A percentile compares a stretch with the other conserved stretches of the same genome.
phyloP scores from a whole-genome alignment of 2,329 filamentous ascomycete genomes.

The Aspergillus sp. region DNA sequence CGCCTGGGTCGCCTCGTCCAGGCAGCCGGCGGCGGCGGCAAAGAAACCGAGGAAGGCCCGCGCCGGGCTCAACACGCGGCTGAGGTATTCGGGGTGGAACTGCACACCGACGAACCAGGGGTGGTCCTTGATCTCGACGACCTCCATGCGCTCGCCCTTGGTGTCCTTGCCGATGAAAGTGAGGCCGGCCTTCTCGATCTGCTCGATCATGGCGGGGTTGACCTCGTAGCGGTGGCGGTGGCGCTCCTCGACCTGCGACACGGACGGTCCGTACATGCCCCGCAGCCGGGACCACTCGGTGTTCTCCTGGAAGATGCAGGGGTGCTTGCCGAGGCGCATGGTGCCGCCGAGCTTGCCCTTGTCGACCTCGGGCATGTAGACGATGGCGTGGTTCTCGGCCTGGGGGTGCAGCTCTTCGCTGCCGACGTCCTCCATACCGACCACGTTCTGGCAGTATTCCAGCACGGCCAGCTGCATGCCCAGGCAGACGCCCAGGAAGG shows the following conservation, averaged over 20 bases:
- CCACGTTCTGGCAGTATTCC: constrained; percentile 78
- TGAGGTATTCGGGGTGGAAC: constrained; percentile 84
- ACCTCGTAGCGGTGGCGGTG: constrained; percentile 91
- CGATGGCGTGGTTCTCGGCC: constrained; percentile 68
- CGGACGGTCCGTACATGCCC: constrained; percentile 62
- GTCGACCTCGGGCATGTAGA: constrained; percentile 90
- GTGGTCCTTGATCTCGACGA: constrained; percentile 78
- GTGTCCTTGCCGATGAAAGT: constrained; percentile 78
- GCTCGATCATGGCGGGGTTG: constrained; percentile 73
- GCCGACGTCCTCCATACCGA: constrained; percentile 58
- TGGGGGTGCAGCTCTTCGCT: constrained; percentile 56
- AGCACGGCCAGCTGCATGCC: constrained; percentile 93
- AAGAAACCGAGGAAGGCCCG: constrained; percentile 82
- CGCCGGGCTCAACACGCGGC: constrained; percentile 70
- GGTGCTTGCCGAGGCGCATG: constrained; percentile 77
- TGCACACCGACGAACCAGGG: constrained; percentile 84
- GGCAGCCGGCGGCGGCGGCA: constrained; percentile 69
- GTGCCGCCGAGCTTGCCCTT: constrained; percentile 77
- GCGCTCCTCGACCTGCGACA: constrained; percentile 66
- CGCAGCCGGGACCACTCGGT: constrained; percentile 73
- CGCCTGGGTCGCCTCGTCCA: constrained; percentile 43
- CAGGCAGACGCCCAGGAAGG: constrained; percentile 86
- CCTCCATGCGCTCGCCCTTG: constrained; percentile 75
- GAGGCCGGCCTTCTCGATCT: constrained; percentile 67
- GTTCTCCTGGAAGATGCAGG: constrained; percentile 71